Conservation (phyloP, 345 rosid species). For the Salix suchowensis region DNA sequence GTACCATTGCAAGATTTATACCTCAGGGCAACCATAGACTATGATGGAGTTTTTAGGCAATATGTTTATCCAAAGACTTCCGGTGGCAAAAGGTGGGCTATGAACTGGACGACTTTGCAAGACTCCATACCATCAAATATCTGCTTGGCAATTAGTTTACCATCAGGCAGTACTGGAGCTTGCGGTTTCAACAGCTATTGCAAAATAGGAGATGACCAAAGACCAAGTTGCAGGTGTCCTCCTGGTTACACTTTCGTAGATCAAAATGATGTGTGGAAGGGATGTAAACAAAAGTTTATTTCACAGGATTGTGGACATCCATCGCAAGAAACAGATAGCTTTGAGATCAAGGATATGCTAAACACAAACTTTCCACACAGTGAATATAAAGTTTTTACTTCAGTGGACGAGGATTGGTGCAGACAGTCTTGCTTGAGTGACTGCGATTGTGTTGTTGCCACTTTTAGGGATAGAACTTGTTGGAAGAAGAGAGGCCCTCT, state of each 20-base stretch:
- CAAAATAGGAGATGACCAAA: constrained; percentile 21
- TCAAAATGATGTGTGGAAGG: too few relatives aligned
- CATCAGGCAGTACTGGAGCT: constrained; percentile 34
- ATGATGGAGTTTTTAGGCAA: constrained; percentile 51
- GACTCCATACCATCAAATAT: constrained; percentile 36
- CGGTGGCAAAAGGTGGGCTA: constrained; percentile 16
- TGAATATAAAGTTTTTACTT: too few relatives aligned
- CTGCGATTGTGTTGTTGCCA: constrained; percentile 53
- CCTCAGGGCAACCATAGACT: constrained; percentile 43
- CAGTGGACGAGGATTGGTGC: too few relatives aligned
- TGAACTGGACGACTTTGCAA: constrained; percentile 23
- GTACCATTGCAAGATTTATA: constrained; percentile 24
- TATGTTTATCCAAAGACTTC: constrained; percentile 45
- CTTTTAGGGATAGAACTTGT: too few relatives aligned
- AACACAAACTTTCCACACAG: too few relatives aligned
- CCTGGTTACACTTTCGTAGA: too few relatives aligned
- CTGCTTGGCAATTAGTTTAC: constrained; percentile 16
- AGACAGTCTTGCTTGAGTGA: constrained; percentile 21
- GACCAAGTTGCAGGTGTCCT: background rate
- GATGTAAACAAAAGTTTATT: too few relatives aligned
- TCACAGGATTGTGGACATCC: constrained; percentile 15
- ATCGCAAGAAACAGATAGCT: background rate
- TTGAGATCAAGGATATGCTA: too few relatives aligned
- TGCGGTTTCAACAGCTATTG: constrained; percentile 66
- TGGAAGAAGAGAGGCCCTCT: constrained; percentile 42